Evolutionary conservation across 176 grass and related monocot genomes (phyloP), one percentile per base, ranked within the genome.

Genomic region (Echinochloa phyllopogon): DNA sequence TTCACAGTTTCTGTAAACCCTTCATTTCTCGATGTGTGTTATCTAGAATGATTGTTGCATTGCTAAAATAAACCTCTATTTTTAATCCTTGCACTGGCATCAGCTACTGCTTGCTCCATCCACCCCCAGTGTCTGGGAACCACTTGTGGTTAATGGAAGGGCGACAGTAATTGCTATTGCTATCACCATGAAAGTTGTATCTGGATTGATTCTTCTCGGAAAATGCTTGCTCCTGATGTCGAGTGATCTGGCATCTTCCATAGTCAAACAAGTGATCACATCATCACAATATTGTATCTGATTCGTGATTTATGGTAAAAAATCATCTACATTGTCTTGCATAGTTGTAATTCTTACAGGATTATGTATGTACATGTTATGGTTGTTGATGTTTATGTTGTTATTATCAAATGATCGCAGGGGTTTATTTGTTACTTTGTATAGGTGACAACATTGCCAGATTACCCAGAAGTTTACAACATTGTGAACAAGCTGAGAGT

Each of bases 401-500:
- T 80, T 70, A 76, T 83, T 20, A 12, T 83, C 65, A 52, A 72
- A 64, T 45, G 55, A 78, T 78, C 10, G 44, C 6, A 66, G 29
- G 41, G 36, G n/a, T 20, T 39, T 50, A 23, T 74, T 58, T 83
- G 75, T 55, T 57, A 8, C 8, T 49, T 69, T 56, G 18, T 65
- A 33, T 76, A 96, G 96, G 82, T 98, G 42, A 92, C 96, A 47
- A 98, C 91, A 7, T 82, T 94, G 45, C 96, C 93, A 62, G 83
- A 96, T 17, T 94, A 78, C 21, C 86, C 93, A 43, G 93, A 96
- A 82, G 91, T 89, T 67, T 95, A 92, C 44, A 74, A 85, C 42
- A 56, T 76, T 8, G 96, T 78, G 42, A 98, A 91, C 77, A 98
- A 94, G 75, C 81, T 98, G 80, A 88, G 96, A 69, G 87, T 95